A percentile compares a stretch with the other conserved stretches of the same genome.
phyloP scores from a whole-genome alignment of 306 rosid genomes.

The Bauhinia variegata region DNA sequence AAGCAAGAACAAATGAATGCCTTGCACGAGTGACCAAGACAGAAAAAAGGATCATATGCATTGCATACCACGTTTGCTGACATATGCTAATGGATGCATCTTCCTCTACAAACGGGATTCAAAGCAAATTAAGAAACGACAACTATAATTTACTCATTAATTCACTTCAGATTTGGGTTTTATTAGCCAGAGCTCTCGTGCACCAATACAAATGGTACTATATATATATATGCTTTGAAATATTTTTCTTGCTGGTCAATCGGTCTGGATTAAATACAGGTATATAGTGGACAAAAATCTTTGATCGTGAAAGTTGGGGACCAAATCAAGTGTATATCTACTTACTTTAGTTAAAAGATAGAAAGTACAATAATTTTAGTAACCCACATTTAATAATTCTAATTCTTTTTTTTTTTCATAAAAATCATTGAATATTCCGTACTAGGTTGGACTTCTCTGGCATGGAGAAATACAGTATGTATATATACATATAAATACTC shows the following conservation, averaged over 20 bases:
- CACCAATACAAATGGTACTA: background rate
- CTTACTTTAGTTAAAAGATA: background rate
- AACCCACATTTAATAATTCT: too few relatives aligned
- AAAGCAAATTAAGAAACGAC: conserved; percentile 25
- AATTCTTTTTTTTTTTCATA: background rate
- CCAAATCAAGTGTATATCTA: conserved; percentile 27
- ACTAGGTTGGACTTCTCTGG: too few relatives aligned
- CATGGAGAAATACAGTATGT: too few relatives aligned
- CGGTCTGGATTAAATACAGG: background rate
- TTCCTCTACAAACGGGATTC: conserved; percentile 12
- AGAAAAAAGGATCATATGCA: conserved; percentile 12
- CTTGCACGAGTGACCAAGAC: conserved; percentile 22
- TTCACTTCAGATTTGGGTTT: conserved; percentile 11
- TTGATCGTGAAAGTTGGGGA: conserved; percentile 11
- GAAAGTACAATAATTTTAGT: conserved; percentile 18
- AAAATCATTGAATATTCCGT: too few relatives aligned
- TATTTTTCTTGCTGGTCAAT: conserved; percentile 10
- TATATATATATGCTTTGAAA: conserved; percentile 3
- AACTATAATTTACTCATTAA: background rate
- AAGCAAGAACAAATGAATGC: too few relatives aligned
- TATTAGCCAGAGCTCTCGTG: background rate
- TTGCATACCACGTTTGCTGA: conserved; percentile 20
- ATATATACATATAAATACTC: too few relatives aligned
- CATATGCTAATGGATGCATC: conserved; percentile 35
- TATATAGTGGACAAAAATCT: background rate